These are phyloP conservation scores for Ascocoryne sarcoides DNA, from an alignment of 2,329 filamentous ascomycete species.

Conservation along the genomic window DNA sequence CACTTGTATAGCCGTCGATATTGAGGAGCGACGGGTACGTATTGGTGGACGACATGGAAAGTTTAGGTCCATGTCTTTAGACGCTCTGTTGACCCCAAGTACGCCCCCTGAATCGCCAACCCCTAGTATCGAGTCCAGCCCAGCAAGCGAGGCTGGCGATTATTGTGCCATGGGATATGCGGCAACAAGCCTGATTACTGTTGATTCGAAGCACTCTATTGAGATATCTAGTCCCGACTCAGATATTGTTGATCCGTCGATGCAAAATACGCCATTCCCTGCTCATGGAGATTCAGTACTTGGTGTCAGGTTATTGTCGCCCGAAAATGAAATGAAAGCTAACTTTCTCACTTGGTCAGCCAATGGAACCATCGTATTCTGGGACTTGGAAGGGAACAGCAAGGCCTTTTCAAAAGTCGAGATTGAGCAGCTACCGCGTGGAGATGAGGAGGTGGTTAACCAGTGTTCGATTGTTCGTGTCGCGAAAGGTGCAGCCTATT, in stretches of 20 bases:
- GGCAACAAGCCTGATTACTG: conserved; percentile 57
- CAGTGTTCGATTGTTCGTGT: conserved; percentile 52
- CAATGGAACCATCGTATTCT: conserved; percentile 72
- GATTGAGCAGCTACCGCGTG: conserved; percentile 54
- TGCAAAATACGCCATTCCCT: conserved; percentile 45
- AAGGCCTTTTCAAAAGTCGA: conserved; percentile 56
- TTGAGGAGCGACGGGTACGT: conserved; percentile 27
- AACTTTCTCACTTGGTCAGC: conserved; percentile 86
- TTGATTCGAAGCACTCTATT: conserved; percentile 69
- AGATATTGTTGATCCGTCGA: conserved; percentile 27
- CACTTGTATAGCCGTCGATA: conserved; percentile 32
- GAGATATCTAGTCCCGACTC: conserved; percentile 40
- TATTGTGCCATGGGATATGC: conserved; percentile 63
- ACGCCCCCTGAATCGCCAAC: conserved; percentile 27
- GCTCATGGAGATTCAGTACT: conserved; percentile 58
- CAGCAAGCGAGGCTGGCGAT: conserved; percentile 28
- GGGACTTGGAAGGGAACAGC: conserved; percentile 65
- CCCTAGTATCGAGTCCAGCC: conserved; percentile 10
- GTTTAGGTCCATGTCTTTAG: conserved; percentile 43
- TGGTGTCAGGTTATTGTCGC: conserved; percentile 60
- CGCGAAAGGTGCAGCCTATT: conserved; percentile 51
- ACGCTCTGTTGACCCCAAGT: conserved; percentile 28
- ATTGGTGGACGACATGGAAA: conserved; percentile 32
- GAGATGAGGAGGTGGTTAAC: conserved; percentile 43
- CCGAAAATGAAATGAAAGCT: conserved; percentile 51